A percentile compares a stretch with the other conserved stretches of the same genome.
Evolutionary conservation across 345 rosid species (phyloP).

Genomic region (Ailanthus altissimus): DNA sequence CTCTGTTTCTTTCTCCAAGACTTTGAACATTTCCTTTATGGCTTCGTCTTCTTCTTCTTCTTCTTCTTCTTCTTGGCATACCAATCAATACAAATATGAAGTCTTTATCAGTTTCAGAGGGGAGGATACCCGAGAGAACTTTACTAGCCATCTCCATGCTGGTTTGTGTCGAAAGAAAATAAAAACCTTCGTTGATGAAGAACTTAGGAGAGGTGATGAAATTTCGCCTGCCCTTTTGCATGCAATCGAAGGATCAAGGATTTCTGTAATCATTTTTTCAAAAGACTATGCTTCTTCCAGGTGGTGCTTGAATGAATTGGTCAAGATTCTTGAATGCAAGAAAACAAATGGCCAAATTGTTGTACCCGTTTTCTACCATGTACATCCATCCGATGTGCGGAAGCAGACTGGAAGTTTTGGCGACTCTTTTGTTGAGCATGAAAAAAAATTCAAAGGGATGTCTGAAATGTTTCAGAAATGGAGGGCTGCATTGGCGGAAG

Average conservation of each 20-base stretch:
- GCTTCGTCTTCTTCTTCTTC: not conserved
- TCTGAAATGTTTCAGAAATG: not conserved
- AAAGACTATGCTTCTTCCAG: not conserved
- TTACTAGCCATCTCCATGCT: not conserved
- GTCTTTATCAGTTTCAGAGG: not conserved
- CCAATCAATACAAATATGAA: not conserved
- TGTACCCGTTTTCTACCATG: not conserved
- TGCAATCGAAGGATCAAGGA: constrained; percentile 1
- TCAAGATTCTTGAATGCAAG: not conserved
- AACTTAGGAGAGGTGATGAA: not conserved
- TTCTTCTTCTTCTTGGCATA: not conserved
- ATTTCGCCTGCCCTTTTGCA: not conserved
- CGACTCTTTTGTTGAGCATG: not conserved
- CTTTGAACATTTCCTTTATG: not conserved
- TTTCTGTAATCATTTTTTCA: not conserved
- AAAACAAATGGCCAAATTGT: not conserved
- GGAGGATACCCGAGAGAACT: not conserved
- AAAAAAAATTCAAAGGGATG: not conserved
- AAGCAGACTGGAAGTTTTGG: not conserved
- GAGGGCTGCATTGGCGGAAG: not conserved
- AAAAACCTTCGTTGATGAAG: not conserved
- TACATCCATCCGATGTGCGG: constrained; percentile 6
- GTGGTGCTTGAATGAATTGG: not conserved
- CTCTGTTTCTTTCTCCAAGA: not conserved
- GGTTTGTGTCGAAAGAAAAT: not conserved